Evolutionary conservation across 495 filamentous ascomycete genomes (phyloP).

Genomic region (Collariella sp.): DNA sequence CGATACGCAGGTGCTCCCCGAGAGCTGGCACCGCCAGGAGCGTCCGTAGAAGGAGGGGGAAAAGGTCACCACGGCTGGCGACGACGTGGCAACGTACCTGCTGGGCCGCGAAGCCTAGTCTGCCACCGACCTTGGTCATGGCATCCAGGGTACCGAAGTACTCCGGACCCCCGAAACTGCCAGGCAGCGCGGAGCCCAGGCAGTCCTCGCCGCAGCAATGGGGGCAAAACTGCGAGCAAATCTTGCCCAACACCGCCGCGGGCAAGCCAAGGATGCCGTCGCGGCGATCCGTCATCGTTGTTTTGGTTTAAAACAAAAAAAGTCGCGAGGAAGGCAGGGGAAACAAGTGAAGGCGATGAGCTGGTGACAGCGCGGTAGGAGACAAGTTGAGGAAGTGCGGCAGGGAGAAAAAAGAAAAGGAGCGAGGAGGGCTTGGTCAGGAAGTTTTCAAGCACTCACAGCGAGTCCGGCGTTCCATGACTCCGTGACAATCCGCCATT

Average conservation of each 20-base stretch:
- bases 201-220: constrained; percentile 3
- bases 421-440: no score
- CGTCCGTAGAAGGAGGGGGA: not conserved
- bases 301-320: not conserved
- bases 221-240: constrained; percentile 2
- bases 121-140: not conserved
- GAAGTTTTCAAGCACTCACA: no score
- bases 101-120: not conserved
- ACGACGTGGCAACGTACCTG: not conserved
- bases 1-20: not conserved
- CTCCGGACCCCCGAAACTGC: not conserved
- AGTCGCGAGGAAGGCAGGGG: not conserved
- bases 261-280: not conserved
- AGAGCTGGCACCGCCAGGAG: not conserved
- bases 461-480: no score
- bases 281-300: not conserved
- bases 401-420: no score
- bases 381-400: not conserved
- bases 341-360: not conserved
- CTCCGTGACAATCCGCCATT: no score
- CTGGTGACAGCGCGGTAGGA: not conserved
- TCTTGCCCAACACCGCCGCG: not conserved
- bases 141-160: not conserved
- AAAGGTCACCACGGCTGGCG: not conserved
- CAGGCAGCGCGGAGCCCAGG: not conserved